A percentile compares a stretch with the other conserved stretches of the same genome.
Conservation (phyloP, 345 rosid species). For the Corchorus olitorius region DNA sequence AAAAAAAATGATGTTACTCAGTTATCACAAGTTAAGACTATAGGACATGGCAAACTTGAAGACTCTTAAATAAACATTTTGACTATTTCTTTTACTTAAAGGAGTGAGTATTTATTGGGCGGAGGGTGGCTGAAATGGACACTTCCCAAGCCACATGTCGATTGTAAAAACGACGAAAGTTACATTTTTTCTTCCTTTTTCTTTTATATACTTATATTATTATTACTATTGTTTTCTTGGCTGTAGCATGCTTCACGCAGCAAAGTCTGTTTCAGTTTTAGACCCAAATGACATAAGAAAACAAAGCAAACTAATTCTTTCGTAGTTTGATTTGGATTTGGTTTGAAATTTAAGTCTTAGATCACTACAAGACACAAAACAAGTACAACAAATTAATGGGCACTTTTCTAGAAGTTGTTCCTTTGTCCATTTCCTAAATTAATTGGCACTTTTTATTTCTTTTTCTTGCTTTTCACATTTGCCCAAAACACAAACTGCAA, state of each 20-base stretch:
- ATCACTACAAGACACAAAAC: too few species aligned
- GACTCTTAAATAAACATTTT: conserved; percentile 7
- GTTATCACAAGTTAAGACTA: neutral
- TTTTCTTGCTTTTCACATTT: too few species aligned
- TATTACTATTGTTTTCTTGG: neutral
- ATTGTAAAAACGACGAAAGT: neutral
- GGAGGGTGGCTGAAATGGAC: neutral
- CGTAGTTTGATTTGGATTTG: too few species aligned
- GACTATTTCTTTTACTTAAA: neutral
- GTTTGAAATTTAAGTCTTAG: too few species aligned
- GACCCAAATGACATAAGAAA: neutral
- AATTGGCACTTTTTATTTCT: too few species aligned
- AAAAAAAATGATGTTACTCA: neutral
- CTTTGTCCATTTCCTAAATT: neutral
- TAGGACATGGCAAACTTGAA: neutral
- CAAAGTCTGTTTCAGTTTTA: neutral
- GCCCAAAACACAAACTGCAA: too few species aligned
- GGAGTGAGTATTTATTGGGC: conserved; percentile 9
- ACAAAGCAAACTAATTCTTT: neutral
- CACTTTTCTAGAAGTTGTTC: too few species aligned
- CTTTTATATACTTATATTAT: too few species aligned
- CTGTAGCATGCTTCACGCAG: neutral
- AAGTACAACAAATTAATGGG: too few species aligned
- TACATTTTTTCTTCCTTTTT: too few species aligned
- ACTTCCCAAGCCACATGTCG: neutral